Evolutionary conservation across 2,329 filamentous ascomycete genomes (phyloP).

Genomic region (Epichloe sp.): DNA sequence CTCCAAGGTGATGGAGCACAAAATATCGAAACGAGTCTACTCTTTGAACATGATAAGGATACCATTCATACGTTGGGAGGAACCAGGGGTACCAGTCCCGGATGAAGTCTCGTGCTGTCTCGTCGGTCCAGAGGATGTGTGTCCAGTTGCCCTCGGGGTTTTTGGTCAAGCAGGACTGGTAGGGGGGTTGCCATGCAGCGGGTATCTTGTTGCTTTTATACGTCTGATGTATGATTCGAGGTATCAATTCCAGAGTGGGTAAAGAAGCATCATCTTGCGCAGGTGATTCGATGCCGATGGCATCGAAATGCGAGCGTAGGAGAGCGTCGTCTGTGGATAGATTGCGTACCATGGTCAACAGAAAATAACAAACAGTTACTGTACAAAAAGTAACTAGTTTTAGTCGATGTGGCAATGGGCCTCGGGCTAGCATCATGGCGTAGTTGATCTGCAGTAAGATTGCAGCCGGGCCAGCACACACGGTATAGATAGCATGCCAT

Average conservation of each 20-base stretch:
- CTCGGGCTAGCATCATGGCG: no score
- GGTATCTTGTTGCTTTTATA: constrained; percentile 1
- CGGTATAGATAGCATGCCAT: no score
- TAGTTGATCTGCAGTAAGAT: no score
- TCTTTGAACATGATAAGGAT: constrained; percentile 62
- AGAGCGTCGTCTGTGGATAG: neutral
- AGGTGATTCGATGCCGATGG: neutral
- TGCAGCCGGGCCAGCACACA: no score
- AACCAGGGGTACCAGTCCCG: constrained; percentile 66
- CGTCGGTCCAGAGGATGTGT: constrained; percentile 58
- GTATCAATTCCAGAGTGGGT: neutral
- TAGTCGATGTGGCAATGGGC: neutral
- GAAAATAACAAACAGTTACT: neutral
- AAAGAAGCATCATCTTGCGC: no score
- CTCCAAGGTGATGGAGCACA: constrained; percentile 61
- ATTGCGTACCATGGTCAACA: neutral
- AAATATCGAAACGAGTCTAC: constrained; percentile 74
- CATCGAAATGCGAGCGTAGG: neutral
- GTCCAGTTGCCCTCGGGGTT: neutral
- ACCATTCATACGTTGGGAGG: constrained; percentile 58
- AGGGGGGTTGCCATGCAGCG: neutral
- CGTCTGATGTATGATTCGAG: constrained; percentile 3
- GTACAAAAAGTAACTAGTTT: neutral
- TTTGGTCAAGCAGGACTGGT: neutral
- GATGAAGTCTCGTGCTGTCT: constrained; percentile 57